Evolutionary conservation across 768 basidiomycete genomes (phyloP), one percentile per base, ranked within the genome.

Genomic region (Lentinus brumalis): DNA sequence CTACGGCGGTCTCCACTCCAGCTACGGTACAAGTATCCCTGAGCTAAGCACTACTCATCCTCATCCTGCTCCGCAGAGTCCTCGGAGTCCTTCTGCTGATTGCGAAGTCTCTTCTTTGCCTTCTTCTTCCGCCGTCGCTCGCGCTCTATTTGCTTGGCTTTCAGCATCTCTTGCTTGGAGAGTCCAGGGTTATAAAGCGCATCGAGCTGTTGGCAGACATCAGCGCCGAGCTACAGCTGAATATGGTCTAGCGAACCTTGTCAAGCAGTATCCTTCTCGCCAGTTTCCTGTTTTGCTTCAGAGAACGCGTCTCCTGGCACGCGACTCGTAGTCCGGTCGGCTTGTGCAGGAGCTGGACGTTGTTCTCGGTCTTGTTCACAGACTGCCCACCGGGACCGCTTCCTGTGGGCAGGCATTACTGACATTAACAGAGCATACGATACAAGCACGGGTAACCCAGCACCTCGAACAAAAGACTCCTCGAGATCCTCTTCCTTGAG

Each of bases 301-400:
- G 75, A 2, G 93, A 95, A 47, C 95, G 88, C 6, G 94, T 95
- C 69, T 92, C 87, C 73, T 98, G 95, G 70, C 92, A 94, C 4
- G 85, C 78, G 14, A 96, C 90, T 41, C 95, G 86, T 53, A 96
- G 80, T 5, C 94, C 92, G 18, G 92, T 93, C 2, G 95, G 94
- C 66, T 86, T 89, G 72, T 98, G 95, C 42, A 93, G 76, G 31
- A 98, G 79, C 70, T 94, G 93, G 30, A 96, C 94, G 70, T 92
- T 91, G 74, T 95, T 87, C 78, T 89, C 84, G 61, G 92, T 94
- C 78, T 97, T 98, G 80, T 98, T 96, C 71, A 96, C 88, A 30
- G 93, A 94, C 80, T 98, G 95, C n/a, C 95, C 95, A 31, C 95
- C 95, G 62, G 94, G 94, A 16, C 94, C 95, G 70, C 91, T 88